phyloP scores from a whole-genome alignment of 2,329 filamentous ascomycete genomes.

The Alternaria hordeiaustralica region DNA sequence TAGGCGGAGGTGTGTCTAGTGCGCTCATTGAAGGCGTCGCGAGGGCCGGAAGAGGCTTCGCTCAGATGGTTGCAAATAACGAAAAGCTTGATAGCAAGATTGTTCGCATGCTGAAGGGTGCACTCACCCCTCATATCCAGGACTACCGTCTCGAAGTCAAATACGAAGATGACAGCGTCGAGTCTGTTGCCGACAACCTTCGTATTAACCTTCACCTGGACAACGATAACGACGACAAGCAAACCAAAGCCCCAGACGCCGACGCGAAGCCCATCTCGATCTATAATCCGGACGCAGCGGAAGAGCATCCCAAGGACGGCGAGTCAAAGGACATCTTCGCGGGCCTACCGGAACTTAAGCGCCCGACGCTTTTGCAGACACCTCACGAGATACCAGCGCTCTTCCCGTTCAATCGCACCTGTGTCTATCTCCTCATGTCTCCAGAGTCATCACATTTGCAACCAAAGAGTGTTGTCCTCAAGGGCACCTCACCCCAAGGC shows the following conservation, averaged over 20 bases:
- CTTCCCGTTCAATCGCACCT: constrained; percentile 7
- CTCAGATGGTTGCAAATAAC: constrained; percentile 5
- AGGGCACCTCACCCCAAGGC: constrained; percentile 5
- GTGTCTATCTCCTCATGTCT: constrained; percentile 6
- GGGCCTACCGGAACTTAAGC: neutral
- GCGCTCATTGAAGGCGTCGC: constrained; percentile 7
- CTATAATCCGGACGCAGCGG: neutral
- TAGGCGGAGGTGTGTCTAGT: constrained; percentile 4
- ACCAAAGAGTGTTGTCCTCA: constrained; percentile 4
- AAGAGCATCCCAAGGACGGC: constrained; percentile 1
- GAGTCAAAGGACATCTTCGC: neutral
- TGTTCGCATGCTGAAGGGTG: constrained; percentile 13
- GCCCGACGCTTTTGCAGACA: constrained; percentile 1
- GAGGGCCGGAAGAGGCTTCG: constrained; percentile 7
- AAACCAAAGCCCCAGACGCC: neutral
- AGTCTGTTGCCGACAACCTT: constrained; percentile 1
- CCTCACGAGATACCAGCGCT: neutral
- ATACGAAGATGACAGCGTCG: constrained; percentile 8
- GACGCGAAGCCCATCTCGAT: neutral
- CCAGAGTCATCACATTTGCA: constrained; percentile 1
- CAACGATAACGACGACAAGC: neutral
- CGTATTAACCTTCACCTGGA: neutral
- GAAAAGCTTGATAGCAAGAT: constrained; percentile 12
- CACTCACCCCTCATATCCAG: constrained; percentile 7
- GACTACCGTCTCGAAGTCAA: constrained; percentile 9